Conservation (phyloP, 805 yeast species). For the Kuraishia molischiana region DNA sequence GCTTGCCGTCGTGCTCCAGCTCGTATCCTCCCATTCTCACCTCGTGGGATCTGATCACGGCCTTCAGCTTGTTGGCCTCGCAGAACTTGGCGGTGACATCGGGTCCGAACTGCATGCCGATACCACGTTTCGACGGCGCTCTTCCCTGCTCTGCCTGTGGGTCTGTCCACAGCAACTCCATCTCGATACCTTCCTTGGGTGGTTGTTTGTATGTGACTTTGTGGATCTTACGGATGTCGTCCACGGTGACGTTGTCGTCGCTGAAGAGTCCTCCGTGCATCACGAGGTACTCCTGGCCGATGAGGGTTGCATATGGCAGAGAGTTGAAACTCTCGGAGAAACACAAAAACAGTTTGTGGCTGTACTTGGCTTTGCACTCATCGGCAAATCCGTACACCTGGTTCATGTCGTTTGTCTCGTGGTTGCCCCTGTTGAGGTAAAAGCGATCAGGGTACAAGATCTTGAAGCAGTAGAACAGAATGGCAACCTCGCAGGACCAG, state of each 20-base stretch:
- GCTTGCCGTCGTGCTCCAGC: slow-evolving; percentile 74
- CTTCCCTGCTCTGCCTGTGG: slow-evolving; percentile 78
- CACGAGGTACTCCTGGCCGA: slow-evolving; percentile 71
- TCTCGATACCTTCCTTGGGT: slow-evolving; percentile 83
- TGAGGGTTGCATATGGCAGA: slow-evolving; percentile 76
- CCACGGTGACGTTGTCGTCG: slow-evolving; percentile 57
- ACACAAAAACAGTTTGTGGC: slow-evolving; percentile 67
- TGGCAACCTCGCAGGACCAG: slow-evolving; percentile 96
- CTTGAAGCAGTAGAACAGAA: slow-evolving; percentile 69
- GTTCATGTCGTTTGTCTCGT: slow-evolving; percentile 95
- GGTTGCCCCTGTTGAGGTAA: slow-evolving; percentile 88
- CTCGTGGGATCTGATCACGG: slow-evolving; percentile 89
- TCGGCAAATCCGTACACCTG: slow-evolving; percentile 94
- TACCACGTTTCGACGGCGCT: slow-evolving; percentile 85
- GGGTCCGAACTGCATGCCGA: slow-evolving; percentile 95
- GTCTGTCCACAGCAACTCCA: slow-evolving; percentile 97
- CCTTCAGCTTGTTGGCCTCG: slow-evolving; percentile 57
- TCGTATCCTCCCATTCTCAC: slow-evolving; percentile 89
- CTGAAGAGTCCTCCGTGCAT: slow-evolving; percentile 96
- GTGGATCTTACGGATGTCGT: slow-evolving; percentile 64
- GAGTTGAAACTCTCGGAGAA: slow-evolving; percentile 81
- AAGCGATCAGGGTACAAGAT: slow-evolving; percentile 61
- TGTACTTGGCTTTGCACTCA: slow-evolving; percentile 87
- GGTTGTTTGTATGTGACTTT: slow-evolving; percentile 70
- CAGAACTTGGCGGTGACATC: slow-evolving; percentile 82